Base-by-base conservation (phyloP, 108 stramenopile genomes). In the Discostella pseudostelligera region DNA sequence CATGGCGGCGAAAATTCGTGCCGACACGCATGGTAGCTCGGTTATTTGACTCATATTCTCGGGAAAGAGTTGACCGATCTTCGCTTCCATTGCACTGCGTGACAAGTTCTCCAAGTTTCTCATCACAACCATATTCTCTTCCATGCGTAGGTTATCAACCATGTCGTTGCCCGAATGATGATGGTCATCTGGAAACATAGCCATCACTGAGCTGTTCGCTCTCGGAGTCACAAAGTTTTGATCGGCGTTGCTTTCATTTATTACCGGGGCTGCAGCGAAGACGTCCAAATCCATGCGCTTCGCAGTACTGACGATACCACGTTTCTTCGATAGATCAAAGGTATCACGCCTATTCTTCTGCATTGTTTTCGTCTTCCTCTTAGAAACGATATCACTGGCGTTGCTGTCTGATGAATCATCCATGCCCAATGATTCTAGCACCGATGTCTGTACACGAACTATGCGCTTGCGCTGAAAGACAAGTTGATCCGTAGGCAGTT, bases 1-100 rank as follows among this genome's bases (percentile, higher is more conserved):
- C 75, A 76, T 76, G 8, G 68, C 63, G n/a, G 77, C 66, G 47
- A 78, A 78, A n/a, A 78, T 73, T 43, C 77, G 59, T 3, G 77
- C 72, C 11, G 72, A 74, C 3, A 74, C 77, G 40, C 77, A 78
- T 29, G 77, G 72, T n/a, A 32, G n/a, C 8, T 35, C n/a, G 62
- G 57, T 60, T 5, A 75, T 55, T 26, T 63, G 55, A 8, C 32
- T 37, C 55, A 39, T 68, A 32, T 49, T 67, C 7, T 75, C 65
- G 8, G 61, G 36, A 63, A 75, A 75, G 13, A 63, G 35, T 1
- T 28, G 37, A 22, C 36, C 56, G 61, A 75, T 75, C 40, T 44
- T 24, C 14, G 39, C 61, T 11, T 67, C 74, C 14, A 75, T 56
- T 28, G 9, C 59, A 56, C 28, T 43, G 25, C 54, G 56, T 13